Evolutionary conservation across 805 yeast genomes (phyloP), one percentile per base, ranked within the genome.

Genomic region (Scheffersomyces coipomensis): DNA sequence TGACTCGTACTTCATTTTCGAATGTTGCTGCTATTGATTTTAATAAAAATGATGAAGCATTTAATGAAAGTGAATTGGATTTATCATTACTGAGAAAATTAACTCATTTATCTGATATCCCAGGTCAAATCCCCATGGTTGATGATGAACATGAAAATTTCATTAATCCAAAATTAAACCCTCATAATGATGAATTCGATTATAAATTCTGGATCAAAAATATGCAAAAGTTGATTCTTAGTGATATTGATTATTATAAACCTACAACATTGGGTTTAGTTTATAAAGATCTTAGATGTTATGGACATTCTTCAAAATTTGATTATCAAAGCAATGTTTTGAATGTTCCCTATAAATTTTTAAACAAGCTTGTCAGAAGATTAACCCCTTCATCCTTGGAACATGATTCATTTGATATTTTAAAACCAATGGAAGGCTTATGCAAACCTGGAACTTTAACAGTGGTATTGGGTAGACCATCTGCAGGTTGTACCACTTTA

Each of bases 401-500:
- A 5, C 23, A 25, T 22, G 29, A 39, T 15, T 46, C 39, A 40
- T 79, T 76, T 46, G 77, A 75, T 44, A 81, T 77, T 45, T 66
- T 77, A 57, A 81, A 80, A 54, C 73, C 83, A 22, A 80, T 81
- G 85, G 85, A 81, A 51, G 88, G 82, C 13, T 38, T 75, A 3
- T 66, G 81, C 39, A 64, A 64, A 37, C 81, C 86, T 3, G 88
- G 88, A 35, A 82, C 81, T 44, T 64, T 83, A 34, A 74, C 84
- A 6, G 84, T 83, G 35, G 88, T 85, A 9, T 65, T 85, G 33
- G 91, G 93, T 41, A 75, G 90, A 60, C 91, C 91, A 1, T 91
- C 91, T 52, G 78, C 88, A n/a, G 88, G 89, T 47, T 83, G 88
- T 57, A 75, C 87, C 2, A 81, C 88, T 0, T 63, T 82, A 35